Conservation (phyloP, 768 basidiomycete genomes). For the Leccinum arenicola region DNA sequence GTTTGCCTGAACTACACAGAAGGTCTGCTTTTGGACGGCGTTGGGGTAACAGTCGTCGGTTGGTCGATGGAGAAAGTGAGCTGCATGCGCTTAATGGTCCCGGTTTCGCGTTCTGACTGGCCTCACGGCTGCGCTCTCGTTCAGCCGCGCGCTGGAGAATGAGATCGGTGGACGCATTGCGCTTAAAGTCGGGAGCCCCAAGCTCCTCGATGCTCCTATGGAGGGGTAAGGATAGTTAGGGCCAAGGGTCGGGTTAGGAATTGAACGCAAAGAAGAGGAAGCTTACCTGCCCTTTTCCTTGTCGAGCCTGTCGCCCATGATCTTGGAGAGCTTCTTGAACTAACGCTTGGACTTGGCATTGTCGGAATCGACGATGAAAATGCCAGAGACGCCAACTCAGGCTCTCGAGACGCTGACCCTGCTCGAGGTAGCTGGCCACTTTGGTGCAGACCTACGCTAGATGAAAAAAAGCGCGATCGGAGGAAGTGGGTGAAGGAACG, state of each 20-base stretch:
- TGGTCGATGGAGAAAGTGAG: slow-evolving; percentile 86
- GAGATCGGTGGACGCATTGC: slow-evolving; percentile 75
- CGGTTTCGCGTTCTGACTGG: no score
- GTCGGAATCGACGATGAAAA: slow-evolving; percentile 89
- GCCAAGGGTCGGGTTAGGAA: not conserved
- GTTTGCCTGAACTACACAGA: slow-evolving; percentile 61
- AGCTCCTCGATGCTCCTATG: slow-evolving; percentile 80
- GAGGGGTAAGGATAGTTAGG: slow-evolving; percentile 9
- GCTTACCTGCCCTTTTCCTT: slow-evolving; percentile 69
- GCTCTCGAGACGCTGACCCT: slow-evolving; percentile 89
- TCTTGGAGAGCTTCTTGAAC: slow-evolving; percentile 85
- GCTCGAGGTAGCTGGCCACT: slow-evolving; percentile 87
- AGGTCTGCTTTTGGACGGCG: slow-evolving; percentile 58
- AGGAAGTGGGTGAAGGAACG: slow-evolving; percentile 14
- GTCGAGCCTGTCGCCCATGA: slow-evolving; percentile 89
- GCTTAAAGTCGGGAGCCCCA: slow-evolving; percentile 78
- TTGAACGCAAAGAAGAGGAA: not conserved
- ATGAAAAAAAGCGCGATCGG: slow-evolving; percentile 8
- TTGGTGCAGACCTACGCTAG: slow-evolving; percentile 74
- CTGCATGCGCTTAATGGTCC: slow-evolving; percentile 86
- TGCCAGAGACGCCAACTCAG: slow-evolving; percentile 92
- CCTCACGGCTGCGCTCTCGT: slow-evolving; percentile 79
- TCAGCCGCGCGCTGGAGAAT: slow-evolving; percentile 78
- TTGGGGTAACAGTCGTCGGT: slow-evolving; percentile 47
- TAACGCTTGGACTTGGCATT: slow-evolving; percentile 84